phyloP scores from a whole-genome alignment of 1,284 basidiomycete genomes.

The Neonothopanus nambi region DNA sequence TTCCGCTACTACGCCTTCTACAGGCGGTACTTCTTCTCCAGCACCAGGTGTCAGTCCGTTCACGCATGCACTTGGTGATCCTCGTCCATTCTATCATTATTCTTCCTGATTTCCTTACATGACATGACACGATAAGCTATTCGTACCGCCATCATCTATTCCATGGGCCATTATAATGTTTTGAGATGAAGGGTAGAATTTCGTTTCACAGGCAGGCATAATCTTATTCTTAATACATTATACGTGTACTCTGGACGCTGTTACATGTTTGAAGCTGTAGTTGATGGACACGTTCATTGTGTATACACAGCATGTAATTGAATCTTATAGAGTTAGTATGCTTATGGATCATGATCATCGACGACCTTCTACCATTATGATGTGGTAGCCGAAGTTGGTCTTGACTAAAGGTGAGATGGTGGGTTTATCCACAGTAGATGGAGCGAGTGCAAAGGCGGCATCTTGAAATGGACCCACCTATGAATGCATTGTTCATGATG shows the following conservation, averaged over 20 bases:
- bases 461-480: constrained; percentile 73
- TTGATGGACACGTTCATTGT: not conserved
- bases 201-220: too few relatives aligned
- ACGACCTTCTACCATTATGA: constrained; percentile 85
- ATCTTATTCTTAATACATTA: too few relatives aligned
- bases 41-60: not conserved
- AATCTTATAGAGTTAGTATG: not conserved
- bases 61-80: not conserved
- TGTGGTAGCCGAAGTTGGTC: constrained; percentile 83
- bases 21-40: too few relatives aligned
- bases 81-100: constrained; percentile 2
- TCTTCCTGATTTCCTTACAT: not conserved
- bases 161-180: too few relatives aligned
- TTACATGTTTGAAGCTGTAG: too few relatives aligned
- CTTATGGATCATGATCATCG: constrained; percentile 37
- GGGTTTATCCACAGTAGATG: constrained; percentile 79
- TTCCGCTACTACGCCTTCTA: not conserved
- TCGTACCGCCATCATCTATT: too few relatives aligned
- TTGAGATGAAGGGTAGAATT: too few relatives aligned
- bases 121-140: too few relatives aligned
- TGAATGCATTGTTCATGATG: not conserved
- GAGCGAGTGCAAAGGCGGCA: constrained; percentile 74
- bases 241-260: too few relatives aligned
- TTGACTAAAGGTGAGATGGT: constrained; percentile 73
- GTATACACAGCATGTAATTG: not conserved